Base-by-base conservation (phyloP, 345 rosid genomes). In the Toxicodendron radicans region DNA sequence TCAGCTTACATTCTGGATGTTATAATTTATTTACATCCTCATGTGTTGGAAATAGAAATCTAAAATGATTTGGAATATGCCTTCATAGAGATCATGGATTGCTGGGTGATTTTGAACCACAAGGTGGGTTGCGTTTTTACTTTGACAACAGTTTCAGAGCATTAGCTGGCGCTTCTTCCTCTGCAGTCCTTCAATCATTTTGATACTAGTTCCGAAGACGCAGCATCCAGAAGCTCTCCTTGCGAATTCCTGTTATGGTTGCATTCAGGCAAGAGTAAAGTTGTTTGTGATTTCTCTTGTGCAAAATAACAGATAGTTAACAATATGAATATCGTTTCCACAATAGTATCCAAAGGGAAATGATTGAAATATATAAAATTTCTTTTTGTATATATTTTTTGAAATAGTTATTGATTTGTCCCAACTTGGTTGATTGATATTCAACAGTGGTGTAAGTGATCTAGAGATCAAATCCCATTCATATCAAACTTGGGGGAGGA, bases 211-310 rank as follows among this genome's bases (percentile, higher is more conserved):
- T 77, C 87, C 84, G 46, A 85, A 85, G 84, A 81, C 65, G 80
- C 87, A 76, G 84, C 92, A 90, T 73, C 82, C 84, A 1, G 84
- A 80, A 71, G 83, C 86, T 61, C 79, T 78, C 79, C 80, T 80
- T 51, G 80, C 66, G 45, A 77, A 77, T 73, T 87, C 91, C 94
- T 90, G 95, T 83, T 46, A 73, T 76, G 54, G 71, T 72, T 66
- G 75, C 74, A 79, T 78, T 75, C 78, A 86, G 85, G 85, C 83
- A 83, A 76, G 66, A 66, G 76, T n/a, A 64, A 72, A 74, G 46
- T 80, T 43, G n/a, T 68, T 72, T 54, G 54, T n/a, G 32, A 33
- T 76, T 64, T 80, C 64, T 64, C 46, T 60, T 46, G 20, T 53
- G 49, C 52, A 46, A 33, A 76, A 64, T 35, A 57, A 20, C 58